These are phyloP conservation scores for Neonectria magnoliae DNA, from an alignment of 2,329 filamentous ascomycete genomes.

Conservation along the genomic window DNA sequence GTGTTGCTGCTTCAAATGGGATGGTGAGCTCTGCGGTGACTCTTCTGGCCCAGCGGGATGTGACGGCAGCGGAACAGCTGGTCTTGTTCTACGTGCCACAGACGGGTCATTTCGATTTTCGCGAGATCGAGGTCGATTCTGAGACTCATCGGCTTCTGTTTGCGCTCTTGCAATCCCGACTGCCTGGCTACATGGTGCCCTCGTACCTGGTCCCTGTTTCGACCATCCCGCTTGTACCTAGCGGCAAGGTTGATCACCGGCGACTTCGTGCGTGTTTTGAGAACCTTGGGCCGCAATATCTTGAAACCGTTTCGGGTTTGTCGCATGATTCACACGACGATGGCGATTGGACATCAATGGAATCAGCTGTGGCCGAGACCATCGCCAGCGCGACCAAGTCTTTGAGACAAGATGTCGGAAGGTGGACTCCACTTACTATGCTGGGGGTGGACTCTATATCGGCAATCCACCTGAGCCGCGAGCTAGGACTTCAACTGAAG, in stretches of 20 bases:
- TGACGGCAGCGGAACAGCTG: constrained; percentile 61
- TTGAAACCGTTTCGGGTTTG: constrained; percentile 50
- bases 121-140: constrained; percentile 49
- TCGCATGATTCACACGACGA: constrained; percentile 44
- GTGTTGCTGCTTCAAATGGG: constrained; percentile 62
- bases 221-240: constrained; percentile 74
- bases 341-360: constrained; percentile 62
- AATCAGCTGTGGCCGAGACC: constrained; percentile 64
- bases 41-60: constrained; percentile 61
- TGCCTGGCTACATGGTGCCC: constrained; percentile 85
- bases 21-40: constrained; percentile 71
- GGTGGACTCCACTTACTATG: constrained; percentile 78
- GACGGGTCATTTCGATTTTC: constrained; percentile 42
- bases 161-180: constrained; percentile 59
- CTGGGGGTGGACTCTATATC: constrained; percentile 86
- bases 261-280: constrained; percentile 61
- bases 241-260: constrained; percentile 77
- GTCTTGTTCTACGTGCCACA: constrained; percentile 74
- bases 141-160: constrained; percentile 60
- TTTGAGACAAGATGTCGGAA: constrained; percentile 58
- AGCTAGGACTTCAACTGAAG: constrained; percentile 59
- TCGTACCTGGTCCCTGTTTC: constrained; percentile 76
- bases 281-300: constrained; percentile 54
- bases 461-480: constrained; percentile 75
- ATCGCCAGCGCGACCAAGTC: constrained; percentile 63